Evolutionary conservation across 139 green algal species (phyloP).

Genomic region (Chlorella sp.): DNA sequence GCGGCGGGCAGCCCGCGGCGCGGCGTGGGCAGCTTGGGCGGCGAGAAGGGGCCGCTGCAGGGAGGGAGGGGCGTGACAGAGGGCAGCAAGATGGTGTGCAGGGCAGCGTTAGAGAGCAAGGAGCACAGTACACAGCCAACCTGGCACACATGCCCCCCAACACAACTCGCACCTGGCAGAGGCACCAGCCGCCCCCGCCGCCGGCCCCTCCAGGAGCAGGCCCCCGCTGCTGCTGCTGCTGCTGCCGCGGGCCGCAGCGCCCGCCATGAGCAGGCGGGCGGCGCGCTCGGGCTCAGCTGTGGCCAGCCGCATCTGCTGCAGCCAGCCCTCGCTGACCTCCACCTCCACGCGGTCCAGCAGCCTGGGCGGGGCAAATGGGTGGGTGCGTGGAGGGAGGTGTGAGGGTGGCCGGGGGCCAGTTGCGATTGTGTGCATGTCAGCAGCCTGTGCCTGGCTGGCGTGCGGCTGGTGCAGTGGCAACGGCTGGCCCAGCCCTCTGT

Average conservation of each 20-base stretch:
- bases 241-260: conserved; percentile 3
- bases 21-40: conserved; percentile 21
- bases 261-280: conserved; percentile 23
- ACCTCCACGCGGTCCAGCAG: conserved; percentile 36
- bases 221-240: background rate
- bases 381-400: background rate
- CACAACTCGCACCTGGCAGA: background rate
- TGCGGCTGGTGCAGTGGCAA: no score
- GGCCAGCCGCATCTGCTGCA: conserved; percentile 38
- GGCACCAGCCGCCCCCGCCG: background rate
- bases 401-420: no score
- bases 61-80: background rate
- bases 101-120: background rate
- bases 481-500: no score
- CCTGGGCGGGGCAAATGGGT: background rate
- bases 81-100: background rate
- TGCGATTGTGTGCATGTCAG: background rate
- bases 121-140: background rate
- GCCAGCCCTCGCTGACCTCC: conserved; percentile 33
- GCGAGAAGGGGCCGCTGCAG: background rate
- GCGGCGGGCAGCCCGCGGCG: conserved; percentile 7
- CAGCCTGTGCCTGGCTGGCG: background rate
- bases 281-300: conserved; percentile 18
- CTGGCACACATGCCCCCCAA: background rate
- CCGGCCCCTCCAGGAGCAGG: background rate